Base-by-base conservation (phyloP, 1,284 basidiomycete species). In the Austroboletus novae-zelandiae region DNA sequence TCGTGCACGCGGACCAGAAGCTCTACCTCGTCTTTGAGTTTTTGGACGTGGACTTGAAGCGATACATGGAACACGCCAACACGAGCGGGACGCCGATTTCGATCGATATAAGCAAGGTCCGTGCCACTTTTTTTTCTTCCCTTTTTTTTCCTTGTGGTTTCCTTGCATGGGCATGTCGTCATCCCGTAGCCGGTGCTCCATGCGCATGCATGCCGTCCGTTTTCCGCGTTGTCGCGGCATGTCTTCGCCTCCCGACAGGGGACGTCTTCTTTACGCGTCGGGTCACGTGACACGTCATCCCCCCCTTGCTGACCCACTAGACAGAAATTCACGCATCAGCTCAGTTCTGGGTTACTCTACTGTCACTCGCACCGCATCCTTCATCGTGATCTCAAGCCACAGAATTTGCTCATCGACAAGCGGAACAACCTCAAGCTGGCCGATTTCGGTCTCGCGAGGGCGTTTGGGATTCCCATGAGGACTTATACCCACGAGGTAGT, bases 11-110 rank as follows among this genome's bases (percentile, higher is more conserved):
- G 17, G 96, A 99, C 71, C 88, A 92, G 71, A 96, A 97, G 72
- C 81, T 99, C 43, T 98, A 96, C 70, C 85, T 99, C 57, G 96
- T 99, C 42, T 98, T 96, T 67, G 97, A 99, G 73, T 94, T 93
- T 69, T 76, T 94, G 53, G 92, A 96, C 66, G 85, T 94, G 48
- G 96, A 99, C 72, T 73, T 99, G 61, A 98, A 99, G 70, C 83
- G 90, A 43, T 99, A 95, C 73, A 98, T 98, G 84, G 96, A 98
- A 69, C 85, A 81, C 41, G 81, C 84, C 51, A 92, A 91, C 61
- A 79, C 79, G 59, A 71, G 79, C 53, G 77, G 85, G 52, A 86
- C 85, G 57, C 85, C 87, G 29, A 80, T 89, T 56, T 74, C 83
- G n/a, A 73, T 78, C 29, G 88, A 89, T 45, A 91, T 96, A 45